Percentiles rank a stretch among this genome's conserved stretches.
These are phyloP conservation scores for Yarrowia sp. DNA, from an alignment of 805 yeast genomes.

Conservation along the genomic window DNA sequence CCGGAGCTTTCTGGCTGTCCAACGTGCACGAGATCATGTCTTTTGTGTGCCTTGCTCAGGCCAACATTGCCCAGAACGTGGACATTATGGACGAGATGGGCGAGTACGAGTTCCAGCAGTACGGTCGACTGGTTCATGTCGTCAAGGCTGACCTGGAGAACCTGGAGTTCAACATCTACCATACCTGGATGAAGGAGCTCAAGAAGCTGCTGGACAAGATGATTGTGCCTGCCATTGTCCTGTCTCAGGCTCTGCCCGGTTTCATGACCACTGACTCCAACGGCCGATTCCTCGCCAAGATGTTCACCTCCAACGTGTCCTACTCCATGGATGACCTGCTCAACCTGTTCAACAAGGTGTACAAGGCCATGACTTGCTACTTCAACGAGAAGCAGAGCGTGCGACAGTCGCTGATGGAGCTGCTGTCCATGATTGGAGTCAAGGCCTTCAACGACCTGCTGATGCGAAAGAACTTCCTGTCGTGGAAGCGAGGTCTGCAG, in stretches of 20 bases:
- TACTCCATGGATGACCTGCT: conserved; percentile 94
- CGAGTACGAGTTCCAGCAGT: conserved; percentile 85
- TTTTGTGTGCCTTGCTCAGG: conserved; percentile 90
- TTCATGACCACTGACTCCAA: conserved; percentile 78
- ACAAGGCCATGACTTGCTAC: conserved; percentile 90
- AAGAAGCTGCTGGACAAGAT: conserved; percentile 87
- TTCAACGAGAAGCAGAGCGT: conserved; percentile 81
- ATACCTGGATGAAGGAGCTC: conserved; percentile 95
- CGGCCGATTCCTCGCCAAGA: conserved; percentile 76
- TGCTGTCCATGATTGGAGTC: conserved; percentile 84
- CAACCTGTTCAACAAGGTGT: conserved; percentile 82
- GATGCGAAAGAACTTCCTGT: conserved; percentile 88
- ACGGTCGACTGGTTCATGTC: conserved; percentile 81
- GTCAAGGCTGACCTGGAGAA: conserved; percentile 93
- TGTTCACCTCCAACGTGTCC: conserved; percentile 63
- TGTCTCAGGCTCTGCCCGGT: conserved; percentile 94
- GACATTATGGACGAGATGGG: conserved; percentile 79
- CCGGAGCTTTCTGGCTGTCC: conserved; percentile 97
- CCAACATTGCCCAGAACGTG: conserved; percentile 83
- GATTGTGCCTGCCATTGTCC: conserved; percentile 90
- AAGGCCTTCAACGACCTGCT: conserved; percentile 92
- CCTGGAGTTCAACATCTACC: conserved; percentile 87
- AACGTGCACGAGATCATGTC: conserved; percentile 94
- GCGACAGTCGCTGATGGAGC: conserved; percentile 77
- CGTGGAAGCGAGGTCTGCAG: conserved; percentile 98